Evolutionary conservation across 2,329 filamentous ascomycete genomes (phyloP).

Genomic region (Cadophora sp.): DNA sequence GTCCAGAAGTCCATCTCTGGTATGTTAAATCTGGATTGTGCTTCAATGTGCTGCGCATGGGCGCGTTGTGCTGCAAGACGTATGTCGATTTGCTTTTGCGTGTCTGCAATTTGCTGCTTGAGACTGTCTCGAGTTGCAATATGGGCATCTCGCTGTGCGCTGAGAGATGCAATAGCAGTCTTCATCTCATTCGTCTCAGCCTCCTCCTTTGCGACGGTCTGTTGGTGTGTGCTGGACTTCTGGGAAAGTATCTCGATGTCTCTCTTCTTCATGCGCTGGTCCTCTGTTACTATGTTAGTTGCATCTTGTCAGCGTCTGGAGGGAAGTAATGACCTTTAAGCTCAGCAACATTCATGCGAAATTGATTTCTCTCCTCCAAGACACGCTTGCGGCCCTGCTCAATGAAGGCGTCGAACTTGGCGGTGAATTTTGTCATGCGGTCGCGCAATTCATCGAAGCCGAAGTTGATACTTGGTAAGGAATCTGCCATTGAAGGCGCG

Average conservation of each 20-base stretch:
- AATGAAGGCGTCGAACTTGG: slow-evolving; percentile 91
- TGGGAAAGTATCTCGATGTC: slow-evolving; percentile 83
- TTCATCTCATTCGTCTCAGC: slow-evolving; percentile 81
- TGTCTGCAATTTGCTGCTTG: slow-evolving; percentile 67
- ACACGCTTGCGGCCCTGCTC: slow-evolving; percentile 89
- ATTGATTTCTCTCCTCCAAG: slow-evolving; percentile 91
- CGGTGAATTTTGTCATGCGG: slow-evolving; percentile 92
- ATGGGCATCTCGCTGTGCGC: slow-evolving; percentile 66
- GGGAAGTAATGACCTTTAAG: slow-evolving; percentile 71
- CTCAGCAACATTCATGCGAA: slow-evolving; percentile 88
- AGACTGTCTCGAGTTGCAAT: slow-evolving; percentile 62
- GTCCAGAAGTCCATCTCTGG: slow-evolving; percentile 98
- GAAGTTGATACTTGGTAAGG: slow-evolving; percentile 89
- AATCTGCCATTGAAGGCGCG: slow-evolving; percentile 74
- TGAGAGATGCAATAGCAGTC: slow-evolving; percentile 62
- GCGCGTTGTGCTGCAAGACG: slow-evolving; percentile 74
- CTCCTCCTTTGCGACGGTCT: slow-evolving; percentile 77
- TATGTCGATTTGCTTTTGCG: slow-evolving; percentile 73
- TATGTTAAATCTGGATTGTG: slow-evolving; percentile 86
- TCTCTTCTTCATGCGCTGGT: slow-evolving; percentile 86
- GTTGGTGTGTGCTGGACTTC: slow-evolving; percentile 73
- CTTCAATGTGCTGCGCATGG: slow-evolving; percentile 77
- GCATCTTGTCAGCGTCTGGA: slow-evolving; percentile 3
- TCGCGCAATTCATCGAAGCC: slow-evolving; percentile 95
- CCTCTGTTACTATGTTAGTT: slow-evolving; percentile 64